These are phyloP conservation scores for Arabidopsis arenosa DNA, from an alignment of 345 rosid species.

Conservation along the genomic window DNA sequence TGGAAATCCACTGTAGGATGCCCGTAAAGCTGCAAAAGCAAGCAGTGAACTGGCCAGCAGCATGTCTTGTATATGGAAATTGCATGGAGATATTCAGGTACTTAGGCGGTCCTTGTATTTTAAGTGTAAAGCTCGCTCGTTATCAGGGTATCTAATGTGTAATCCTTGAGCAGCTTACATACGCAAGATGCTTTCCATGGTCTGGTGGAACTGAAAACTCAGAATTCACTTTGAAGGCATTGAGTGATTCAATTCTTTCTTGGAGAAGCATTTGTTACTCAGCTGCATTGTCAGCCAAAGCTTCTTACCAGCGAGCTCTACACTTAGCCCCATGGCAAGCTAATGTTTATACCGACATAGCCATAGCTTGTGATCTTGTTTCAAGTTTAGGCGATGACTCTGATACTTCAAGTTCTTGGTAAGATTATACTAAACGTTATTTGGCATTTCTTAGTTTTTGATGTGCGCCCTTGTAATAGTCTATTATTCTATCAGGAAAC, in stretches of 20 bases:
- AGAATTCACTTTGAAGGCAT: conserved; percentile 48
- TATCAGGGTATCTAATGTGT: conserved; percentile 31
- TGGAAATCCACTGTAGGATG: conserved; percentile 61
- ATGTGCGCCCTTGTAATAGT: conserved; percentile 31
- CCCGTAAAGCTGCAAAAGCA: conserved; percentile 58
- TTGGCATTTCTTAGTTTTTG: conserved; percentile 36
- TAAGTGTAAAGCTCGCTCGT: neutral
- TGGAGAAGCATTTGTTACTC: conserved; percentile 72
- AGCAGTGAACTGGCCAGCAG: conserved; percentile 65
- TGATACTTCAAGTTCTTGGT: conserved; percentile 61
- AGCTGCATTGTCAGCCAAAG: conserved; percentile 71
- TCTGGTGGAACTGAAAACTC: conserved; percentile 46
- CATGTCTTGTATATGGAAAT: conserved; percentile 81
- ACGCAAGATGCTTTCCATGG: conserved; percentile 89
- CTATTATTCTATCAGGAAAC: conserved; percentile 70
- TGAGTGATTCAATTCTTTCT: conserved; percentile 59
- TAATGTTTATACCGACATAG: conserved; percentile 76
- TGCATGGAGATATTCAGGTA: conserved; percentile 92
- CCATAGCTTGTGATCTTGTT: conserved; percentile 71
- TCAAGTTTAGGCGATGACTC: conserved; percentile 51
- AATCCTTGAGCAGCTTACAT: conserved; percentile 60
- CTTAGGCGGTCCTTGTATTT: conserved; percentile 9
- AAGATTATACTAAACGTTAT: conserved; percentile 39
- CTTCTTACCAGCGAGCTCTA: conserved; percentile 78
- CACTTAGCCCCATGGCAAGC: conserved; percentile 94